Evolutionary conservation across 441 rosid genomes (phyloP), one percentile per base, ranked within the genome.

Genomic region (Rhodomyrtus psidioides): DNA sequence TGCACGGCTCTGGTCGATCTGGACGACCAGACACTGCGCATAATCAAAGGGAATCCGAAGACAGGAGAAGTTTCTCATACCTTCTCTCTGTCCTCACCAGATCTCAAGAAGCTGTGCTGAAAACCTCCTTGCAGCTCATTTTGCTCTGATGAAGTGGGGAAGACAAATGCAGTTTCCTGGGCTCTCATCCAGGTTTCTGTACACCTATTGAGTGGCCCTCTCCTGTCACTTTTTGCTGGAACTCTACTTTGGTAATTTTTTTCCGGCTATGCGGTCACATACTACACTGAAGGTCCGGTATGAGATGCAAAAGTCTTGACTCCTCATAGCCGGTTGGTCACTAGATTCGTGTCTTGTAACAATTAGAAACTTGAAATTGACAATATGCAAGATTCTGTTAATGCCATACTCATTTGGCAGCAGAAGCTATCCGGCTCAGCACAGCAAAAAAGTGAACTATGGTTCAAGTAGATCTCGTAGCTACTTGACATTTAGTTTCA

Each of bases 21-120:
- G 86, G 94, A 93, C 49, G 92, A 86, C 59, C 87, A 88, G 84
- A 91, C 93, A 28, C 83, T 91, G 58, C 28, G 89, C 59, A 89
- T 94, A 82, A 90, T 94, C 86, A 87, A 88, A 88, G 92, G 93
- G 81, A 91, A 91, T 83, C 94, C 94, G 7, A 86, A 86, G 88
- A 87, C 88, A 3, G 92, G 90, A 87, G 56, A 88, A 83, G 84
- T 83, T 87, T 90, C 93, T 79, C 87, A 86, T 56, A 85, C 89
- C 91, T 92, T 93, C 91, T 90, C 91, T 27, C 42, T 89, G 87
- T 88, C 90, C 79, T 85, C 91, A 74, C 53, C 83, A 74, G 88
- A 90, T 51, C 85, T 74, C 46, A 65, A 82, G 83, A 84, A 28
- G 62, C 55, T 76, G 46, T 55, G 85, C 30, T 62, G 81, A 88